Conservation (phyloP, 352 stramenopile species). For the Blastocystis sp. region DNA sequence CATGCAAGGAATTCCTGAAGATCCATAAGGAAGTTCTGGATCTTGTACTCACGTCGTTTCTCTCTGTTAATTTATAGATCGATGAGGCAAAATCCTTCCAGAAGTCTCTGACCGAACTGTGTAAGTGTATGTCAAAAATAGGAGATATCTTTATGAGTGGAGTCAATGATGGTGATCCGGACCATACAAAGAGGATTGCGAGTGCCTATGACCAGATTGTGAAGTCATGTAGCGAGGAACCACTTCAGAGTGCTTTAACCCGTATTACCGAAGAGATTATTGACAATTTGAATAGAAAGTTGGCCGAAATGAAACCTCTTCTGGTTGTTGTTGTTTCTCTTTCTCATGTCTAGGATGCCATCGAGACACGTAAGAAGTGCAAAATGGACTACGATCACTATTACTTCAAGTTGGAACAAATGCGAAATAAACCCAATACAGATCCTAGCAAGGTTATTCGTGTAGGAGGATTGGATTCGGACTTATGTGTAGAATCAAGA, state of each 20-base stretch:
- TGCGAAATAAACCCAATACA: constrained; percentile 37
- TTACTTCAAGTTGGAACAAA: constrained; percentile 59
- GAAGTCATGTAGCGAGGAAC: not conserved
- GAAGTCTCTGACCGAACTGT: constrained; percentile 21
- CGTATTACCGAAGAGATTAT: constrained; percentile 56
- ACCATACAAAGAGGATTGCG: constrained; percentile 21
- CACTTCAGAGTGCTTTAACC: not conserved
- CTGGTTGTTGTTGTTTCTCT: not conserved
- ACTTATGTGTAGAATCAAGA: constrained; percentile 46
- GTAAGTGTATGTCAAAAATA: not conserved
- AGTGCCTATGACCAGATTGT: constrained; percentile 26
- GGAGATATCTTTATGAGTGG: not conserved
- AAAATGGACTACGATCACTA: constrained; percentile 64
- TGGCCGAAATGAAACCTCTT: constrained; percentile 54
- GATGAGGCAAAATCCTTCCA: constrained; percentile 54
- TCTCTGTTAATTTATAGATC: constrained; percentile 37
- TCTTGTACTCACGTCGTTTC: not conserved
- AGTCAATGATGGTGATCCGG: constrained; percentile 12
- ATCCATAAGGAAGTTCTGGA: constrained; percentile 46
- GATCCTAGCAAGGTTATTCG: constrained; percentile 56
- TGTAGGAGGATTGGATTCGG: not conserved
- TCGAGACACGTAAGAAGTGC: constrained; percentile 39
- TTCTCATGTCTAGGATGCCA: constrained; percentile 13
- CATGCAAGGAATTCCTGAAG: constrained; percentile 49
- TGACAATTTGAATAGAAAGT: constrained; percentile 13